Percentiles rank a stretch among this genome's conserved stretches.
These are phyloP conservation scores for Hansenula anomala DNA, from an alignment of 1,139 yeast genomes.

Conservation along the genomic window DNA sequence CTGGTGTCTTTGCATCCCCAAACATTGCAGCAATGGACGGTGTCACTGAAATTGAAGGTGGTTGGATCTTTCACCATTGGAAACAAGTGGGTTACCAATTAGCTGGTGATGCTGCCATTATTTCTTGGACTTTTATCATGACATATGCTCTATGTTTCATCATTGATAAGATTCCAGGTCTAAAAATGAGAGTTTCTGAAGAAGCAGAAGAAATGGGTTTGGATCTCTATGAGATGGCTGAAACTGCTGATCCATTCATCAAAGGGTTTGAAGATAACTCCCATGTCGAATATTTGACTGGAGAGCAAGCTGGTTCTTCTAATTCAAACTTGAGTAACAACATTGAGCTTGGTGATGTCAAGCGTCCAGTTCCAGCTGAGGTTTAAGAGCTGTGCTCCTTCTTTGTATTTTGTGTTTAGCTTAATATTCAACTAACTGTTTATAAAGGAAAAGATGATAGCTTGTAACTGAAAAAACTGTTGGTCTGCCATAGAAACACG, in stretches of 20 bases:
- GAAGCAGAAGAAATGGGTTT: constrained; percentile 45
- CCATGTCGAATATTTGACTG: constrained; percentile 13
- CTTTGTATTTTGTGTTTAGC: too few species aligned
- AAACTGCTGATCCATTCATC: constrained; percentile 10
- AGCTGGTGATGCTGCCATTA: constrained; percentile 36
- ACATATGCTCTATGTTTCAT: constrained; percentile 37
- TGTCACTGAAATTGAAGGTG: constrained; percentile 39
- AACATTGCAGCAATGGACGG: constrained; percentile 44
- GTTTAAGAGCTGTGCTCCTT: too few species aligned
- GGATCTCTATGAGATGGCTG: constrained; percentile 37
- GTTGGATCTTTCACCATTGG: constrained; percentile 49
- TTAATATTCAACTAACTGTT: too few species aligned
- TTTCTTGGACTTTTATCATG: constrained; percentile 37
- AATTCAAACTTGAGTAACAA: constrained; percentile 5
- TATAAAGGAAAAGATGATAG: too few species aligned
- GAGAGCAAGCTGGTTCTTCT: constrained; percentile 7
- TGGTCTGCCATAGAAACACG: too few species aligned
- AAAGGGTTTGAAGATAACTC: not conserved
- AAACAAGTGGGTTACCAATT: constrained; percentile 46
- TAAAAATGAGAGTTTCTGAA: constrained; percentile 35
- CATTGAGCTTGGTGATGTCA: constrained; percentile 11
- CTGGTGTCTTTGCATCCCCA: constrained; percentile 44
- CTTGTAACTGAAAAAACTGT: too few species aligned
- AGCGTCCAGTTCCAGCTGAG: constrained; percentile 2
- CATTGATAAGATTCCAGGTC: constrained; percentile 44